Conservation (phyloP, 345 rosid genomes). For the Camelina sativa region DNA sequence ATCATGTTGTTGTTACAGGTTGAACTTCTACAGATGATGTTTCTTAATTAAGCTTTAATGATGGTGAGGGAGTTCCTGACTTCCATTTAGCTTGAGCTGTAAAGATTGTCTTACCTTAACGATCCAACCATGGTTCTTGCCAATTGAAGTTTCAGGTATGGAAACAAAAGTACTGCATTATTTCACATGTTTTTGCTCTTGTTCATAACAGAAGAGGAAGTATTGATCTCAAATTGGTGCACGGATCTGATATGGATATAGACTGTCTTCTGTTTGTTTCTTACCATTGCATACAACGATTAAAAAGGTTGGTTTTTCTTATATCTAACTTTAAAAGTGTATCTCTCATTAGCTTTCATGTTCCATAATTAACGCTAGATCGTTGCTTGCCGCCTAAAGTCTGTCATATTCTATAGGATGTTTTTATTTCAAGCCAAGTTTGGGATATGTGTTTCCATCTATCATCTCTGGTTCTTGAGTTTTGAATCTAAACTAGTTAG, state of each 20-base stretch:
- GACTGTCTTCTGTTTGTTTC: slow-evolving; percentile 5
- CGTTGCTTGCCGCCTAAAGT: neutral
- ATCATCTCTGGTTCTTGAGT: neutral
- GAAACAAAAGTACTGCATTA: slow-evolving; percentile 9
- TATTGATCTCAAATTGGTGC: neutral
- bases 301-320: neutral
- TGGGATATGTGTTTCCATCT: neutral
- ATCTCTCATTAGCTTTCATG: neutral
- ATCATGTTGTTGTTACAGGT: slow-evolving; percentile 15
- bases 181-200: neutral
- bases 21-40: neutral
- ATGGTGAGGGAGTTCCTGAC: neutral
- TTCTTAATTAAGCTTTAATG: neutral
- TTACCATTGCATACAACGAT: neutral
- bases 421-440: slow-evolving; percentile 11
- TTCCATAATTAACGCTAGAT: neutral
- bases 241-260: neutral
- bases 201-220: neutral
- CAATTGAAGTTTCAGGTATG: slow-evolving; percentile 6
- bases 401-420: slow-evolving; percentile 3
- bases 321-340: neutral
- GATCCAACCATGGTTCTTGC: neutral
- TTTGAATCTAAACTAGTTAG: neutral
- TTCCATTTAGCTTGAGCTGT: slow-evolving; percentile 1
- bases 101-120: neutral